phyloP scores from a whole-genome alignment of 306 rosid genomes.

The Quercus mongolica region DNA sequence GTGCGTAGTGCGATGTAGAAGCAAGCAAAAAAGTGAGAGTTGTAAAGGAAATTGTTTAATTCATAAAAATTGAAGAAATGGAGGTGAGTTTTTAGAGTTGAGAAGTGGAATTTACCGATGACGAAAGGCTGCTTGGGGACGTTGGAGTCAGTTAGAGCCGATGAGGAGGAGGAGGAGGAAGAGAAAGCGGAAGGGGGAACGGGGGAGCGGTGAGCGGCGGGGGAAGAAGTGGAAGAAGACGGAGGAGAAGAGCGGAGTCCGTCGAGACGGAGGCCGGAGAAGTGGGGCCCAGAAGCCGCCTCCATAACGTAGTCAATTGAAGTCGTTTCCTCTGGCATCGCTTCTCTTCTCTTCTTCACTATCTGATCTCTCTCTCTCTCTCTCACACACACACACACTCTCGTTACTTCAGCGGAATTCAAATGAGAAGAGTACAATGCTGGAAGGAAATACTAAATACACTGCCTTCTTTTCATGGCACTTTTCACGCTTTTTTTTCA shows the following conservation, averaged over 20 bases:
- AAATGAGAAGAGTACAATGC: background rate
- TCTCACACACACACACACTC: background rate
- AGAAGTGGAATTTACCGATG: constrained; percentile 44
- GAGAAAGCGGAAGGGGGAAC: constrained; percentile 22
- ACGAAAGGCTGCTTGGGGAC: constrained; percentile 69
- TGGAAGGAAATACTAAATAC: background rate
- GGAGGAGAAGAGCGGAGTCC: constrained; percentile 49
- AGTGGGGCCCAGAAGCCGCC: constrained; percentile 92
- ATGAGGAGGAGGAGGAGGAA: constrained; percentile 14
- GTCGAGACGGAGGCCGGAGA: constrained; percentile 80
- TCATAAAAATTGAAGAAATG: background rate
- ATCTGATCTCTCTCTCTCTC: background rate
- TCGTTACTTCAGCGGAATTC: background rate
- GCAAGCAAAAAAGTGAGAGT: background rate
- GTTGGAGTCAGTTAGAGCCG: constrained; percentile 25
- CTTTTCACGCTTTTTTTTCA: too few species aligned
- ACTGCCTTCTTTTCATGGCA: too few species aligned
- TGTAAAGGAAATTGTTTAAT: too few species aligned
- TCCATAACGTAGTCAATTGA: constrained; percentile 85
- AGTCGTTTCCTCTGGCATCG: constrained; percentile 73
- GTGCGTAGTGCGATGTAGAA: too few species aligned
- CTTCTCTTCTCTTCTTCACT: background rate
- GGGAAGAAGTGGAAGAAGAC: constrained; percentile 38
- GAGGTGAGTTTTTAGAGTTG: background rate
- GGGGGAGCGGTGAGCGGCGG: constrained; percentile 35